These are phyloP conservation scores for Ambrosiella cleistominuta DNA, from an alignment of 2,329 filamentous ascomycete species.

Conservation along the genomic window DNA sequence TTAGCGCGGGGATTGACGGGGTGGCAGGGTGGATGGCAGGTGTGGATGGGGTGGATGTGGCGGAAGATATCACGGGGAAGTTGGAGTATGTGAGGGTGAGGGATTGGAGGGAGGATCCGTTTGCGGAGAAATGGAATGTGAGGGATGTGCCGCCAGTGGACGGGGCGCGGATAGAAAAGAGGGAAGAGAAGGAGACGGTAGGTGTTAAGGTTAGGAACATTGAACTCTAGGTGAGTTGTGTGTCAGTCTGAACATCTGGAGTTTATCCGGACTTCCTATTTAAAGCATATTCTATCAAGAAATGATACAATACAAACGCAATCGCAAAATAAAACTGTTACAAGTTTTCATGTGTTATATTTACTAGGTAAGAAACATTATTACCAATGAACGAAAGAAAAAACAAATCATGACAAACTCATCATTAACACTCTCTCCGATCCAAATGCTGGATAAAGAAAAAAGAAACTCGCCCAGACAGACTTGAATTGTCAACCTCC, in stretches of 20 bases:
- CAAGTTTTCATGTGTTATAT: no score
- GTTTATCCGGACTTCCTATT: no score
- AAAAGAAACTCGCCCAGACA: not conserved
- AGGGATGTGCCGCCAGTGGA: constrained; percentile 1
- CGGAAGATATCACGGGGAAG: not conserved
- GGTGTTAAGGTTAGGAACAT: not conserved
- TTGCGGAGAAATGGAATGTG: constrained; percentile 1
- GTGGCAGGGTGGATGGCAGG: not conserved
- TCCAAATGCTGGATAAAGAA: not conserved
- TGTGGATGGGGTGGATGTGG: not conserved
- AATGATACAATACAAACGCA: no score
- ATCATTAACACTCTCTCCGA: not conserved
- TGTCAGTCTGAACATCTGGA: no score
- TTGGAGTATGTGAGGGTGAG: constrained; percentile 1
- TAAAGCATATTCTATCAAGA: no score
- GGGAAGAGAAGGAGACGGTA: not conserved
- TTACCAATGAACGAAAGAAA: no score
- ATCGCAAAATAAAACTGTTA: no score
- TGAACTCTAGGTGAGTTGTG: not conserved
- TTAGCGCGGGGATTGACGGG: constrained; percentile 17
- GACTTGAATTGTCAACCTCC: not conserved
- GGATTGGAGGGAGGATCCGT: not conserved
- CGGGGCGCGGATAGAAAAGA: not conserved
- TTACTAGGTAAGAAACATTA: no score
- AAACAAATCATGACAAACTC: no score